phyloP scores from a whole-genome alignment of 495 filamentous ascomycete species.

The Penicillium lividum region DNA sequence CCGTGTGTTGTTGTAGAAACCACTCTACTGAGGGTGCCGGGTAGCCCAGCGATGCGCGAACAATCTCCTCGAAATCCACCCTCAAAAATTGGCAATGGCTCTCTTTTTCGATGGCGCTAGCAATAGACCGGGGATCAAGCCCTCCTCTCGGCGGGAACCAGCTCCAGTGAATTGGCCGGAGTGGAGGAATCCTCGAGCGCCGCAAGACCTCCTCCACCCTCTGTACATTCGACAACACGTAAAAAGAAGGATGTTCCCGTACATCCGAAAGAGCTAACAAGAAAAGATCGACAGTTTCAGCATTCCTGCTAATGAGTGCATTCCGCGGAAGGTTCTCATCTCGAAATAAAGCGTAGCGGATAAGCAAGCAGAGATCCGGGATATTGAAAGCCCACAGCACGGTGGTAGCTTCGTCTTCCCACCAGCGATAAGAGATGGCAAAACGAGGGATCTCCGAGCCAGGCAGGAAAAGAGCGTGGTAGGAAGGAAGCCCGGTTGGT shows the following conservation, averaged over 20 bases:
- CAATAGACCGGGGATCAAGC: constrained; percentile 28
- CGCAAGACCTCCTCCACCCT: constrained; percentile 48
- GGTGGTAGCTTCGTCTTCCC: constrained; percentile 45
- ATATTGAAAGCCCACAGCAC: constrained; percentile 47
- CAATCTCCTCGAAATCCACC: constrained; percentile 44
- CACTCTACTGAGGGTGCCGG: constrained; percentile 34
- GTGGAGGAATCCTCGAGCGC: constrained; percentile 26
- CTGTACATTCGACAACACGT: constrained; percentile 37
- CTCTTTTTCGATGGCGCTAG: constrained; percentile 40
- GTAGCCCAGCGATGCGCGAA: constrained; percentile 43
- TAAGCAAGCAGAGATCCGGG: constrained; percentile 38
- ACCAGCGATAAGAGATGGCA: constrained; percentile 37
- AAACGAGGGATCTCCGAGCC: constrained; percentile 36
- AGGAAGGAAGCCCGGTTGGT: constrained; percentile 18
- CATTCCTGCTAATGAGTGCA: constrained; percentile 35
- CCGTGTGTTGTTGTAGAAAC: constrained; percentile 46
- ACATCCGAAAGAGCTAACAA: constrained; percentile 30
- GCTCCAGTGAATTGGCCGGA: constrained; percentile 34
- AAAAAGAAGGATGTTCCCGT: constrained; percentile 30
- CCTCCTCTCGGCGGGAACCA: constrained; percentile 38
- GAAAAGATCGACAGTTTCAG: constrained; percentile 35
- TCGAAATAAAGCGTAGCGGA: constrained; percentile 40
- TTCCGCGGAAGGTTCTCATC: constrained; percentile 38
- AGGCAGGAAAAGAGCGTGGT: constrained; percentile 36
- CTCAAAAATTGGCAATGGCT: constrained; percentile 46